Base-by-base conservation (phyloP, 83 land plant species). In the Isoetes engelmannii region DNA sequence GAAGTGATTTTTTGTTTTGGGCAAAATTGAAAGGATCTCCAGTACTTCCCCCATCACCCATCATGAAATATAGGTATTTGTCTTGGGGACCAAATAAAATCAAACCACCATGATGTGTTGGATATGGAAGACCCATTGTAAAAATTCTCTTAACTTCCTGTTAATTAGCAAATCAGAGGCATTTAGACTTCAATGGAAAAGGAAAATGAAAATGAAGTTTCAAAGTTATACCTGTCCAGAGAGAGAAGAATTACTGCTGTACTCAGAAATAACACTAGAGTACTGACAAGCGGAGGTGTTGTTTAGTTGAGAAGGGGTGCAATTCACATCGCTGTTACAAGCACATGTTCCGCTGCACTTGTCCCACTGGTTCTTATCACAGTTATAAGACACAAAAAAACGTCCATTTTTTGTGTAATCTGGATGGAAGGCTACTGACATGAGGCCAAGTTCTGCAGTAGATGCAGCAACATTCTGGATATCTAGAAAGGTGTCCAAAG, bases 371-470 rank as follows among this genome's bases (percentile, higher is more conserved):
- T 50, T 53, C 70, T 82, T 87, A 47, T 94, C 92, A 69, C 98
- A 94, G 58, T 83, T 86, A 72, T 79, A 94, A 4, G 96, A 94
- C 41, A 79, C 92, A 69, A 94, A 94, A 69, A 94, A 87, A 9
- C 98, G 80, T 0, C 98, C 98, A 76, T 94, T 94, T n/a, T 72
- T 76, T 13, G 67, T 64, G 53, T 86, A 95, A 20, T 90, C 63
- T 8, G 99, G 99, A 72, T 95, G 99, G 61, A 95, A 84, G 42
- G 93, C 97, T 15, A 95, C 17, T 18, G 92, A 87, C 84, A 90
- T 47, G 58, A 95, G 54, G 15, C 99, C 99, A 78, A 84, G 82
- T 63, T 88, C 86, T 20, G 67, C 67, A 47, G 75, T 79, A 51
- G 20, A 64, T 6, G 75, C 12, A 44, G 85, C 81, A 48, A 75